Percentiles rank a stretch among this genome's conserved stretches.
These are phyloP conservation scores for Viola pubescens DNA, from an alignment of 441 rosid genomes.

Conservation along the genomic window DNA sequence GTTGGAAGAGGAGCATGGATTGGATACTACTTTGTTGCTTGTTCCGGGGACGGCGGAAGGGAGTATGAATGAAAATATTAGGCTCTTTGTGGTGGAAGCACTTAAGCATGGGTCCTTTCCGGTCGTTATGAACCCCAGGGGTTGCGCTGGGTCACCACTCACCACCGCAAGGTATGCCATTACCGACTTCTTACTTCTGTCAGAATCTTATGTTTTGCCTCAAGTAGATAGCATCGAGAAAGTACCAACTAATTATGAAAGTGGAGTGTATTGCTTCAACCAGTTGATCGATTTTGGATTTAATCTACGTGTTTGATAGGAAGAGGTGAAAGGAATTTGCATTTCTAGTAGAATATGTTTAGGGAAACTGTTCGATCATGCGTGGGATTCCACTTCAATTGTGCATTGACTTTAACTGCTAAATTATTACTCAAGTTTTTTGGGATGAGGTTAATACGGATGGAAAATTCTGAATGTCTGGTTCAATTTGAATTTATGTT, in stretches of 20 bases:
- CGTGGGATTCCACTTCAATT: no score
- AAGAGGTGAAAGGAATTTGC: not conserved
- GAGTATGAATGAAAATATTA: slow-evolving; percentile 49
- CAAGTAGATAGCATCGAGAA: not conserved
- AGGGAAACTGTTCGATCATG: no score
- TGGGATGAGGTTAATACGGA: not conserved
- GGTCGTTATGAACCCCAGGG: slow-evolving; percentile 96
- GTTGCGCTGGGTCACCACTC: slow-evolving; percentile 92
- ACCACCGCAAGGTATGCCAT: slow-evolving; percentile 69
- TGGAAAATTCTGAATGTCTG: slow-evolving; percentile 7
- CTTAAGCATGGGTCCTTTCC: slow-evolving; percentile 68
- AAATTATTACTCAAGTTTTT: not conserved
- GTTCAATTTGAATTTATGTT: slow-evolving; percentile 9
- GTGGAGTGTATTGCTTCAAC: not conserved
- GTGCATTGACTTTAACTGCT: no score
- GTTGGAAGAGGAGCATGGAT: slow-evolving; percentile 64
- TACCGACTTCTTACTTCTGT: not conserved
- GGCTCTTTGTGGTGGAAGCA: slow-evolving; percentile 55
- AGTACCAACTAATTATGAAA: no score
- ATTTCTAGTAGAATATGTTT: not conserved
- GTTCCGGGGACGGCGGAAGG: slow-evolving; percentile 83
- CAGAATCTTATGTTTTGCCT: not conserved
- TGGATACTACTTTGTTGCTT: slow-evolving; percentile 74
- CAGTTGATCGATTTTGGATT: not conserved
- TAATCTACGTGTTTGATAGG: not conserved